These are phyloP conservation scores for Amanita subjunquillea DNA, from an alignment of 768 basidiomycete species.

Conservation along the genomic window DNA sequence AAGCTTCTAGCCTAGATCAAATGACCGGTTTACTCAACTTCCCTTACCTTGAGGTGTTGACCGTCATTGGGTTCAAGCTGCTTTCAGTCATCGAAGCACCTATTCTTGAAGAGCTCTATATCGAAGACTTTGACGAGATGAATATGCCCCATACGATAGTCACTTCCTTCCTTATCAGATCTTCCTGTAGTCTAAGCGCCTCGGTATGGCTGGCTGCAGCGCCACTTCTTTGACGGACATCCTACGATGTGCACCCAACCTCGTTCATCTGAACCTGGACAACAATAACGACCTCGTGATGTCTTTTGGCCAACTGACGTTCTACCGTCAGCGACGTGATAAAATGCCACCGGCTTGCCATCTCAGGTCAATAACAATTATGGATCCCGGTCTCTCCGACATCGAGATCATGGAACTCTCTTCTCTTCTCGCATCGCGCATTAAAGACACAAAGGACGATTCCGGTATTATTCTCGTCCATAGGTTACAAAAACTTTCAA, in stretches of 20 bases:
- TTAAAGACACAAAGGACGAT: background rate
- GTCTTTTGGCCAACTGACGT: background rate
- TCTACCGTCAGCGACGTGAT: background rate
- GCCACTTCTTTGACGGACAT: background rate
- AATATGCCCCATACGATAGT: background rate
- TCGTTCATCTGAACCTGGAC: slow-evolving; percentile 1
- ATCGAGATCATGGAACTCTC: background rate
- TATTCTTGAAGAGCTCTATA: background rate
- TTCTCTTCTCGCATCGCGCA: background rate
- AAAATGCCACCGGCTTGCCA: background rate
- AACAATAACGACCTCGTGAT: background rate
- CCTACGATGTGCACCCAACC: background rate
- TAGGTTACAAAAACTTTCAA: background rate
- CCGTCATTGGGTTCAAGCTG: background rate
- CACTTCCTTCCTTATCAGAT: background rate
- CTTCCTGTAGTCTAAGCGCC: background rate
- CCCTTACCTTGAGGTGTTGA: background rate
- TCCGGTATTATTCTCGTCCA: background rate
- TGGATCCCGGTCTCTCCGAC: background rate
- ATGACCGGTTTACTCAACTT: background rate
- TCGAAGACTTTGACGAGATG: background rate
- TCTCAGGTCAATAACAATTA: background rate
- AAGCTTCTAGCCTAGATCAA: background rate
- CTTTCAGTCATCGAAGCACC: background rate
- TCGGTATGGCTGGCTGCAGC: background rate